phyloP scores from a whole-genome alignment of 805 yeast genomes.

The Yarrowia osloensis region DNA sequence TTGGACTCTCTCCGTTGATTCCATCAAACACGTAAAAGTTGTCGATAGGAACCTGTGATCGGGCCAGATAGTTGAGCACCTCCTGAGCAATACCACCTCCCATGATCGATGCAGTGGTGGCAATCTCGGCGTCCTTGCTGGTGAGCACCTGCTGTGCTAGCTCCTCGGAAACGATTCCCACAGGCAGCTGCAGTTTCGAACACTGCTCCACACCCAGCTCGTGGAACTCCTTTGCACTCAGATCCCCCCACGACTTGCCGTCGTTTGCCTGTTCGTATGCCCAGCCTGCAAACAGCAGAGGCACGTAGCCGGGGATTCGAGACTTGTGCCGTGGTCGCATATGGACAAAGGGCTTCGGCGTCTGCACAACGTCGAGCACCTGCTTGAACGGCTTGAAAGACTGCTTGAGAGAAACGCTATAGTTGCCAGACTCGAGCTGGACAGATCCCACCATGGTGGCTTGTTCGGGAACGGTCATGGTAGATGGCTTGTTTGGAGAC shows the following conservation, averaged over 20 bases:
- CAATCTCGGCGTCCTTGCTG: conserved; percentile 54
- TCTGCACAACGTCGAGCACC: background rate
- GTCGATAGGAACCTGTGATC: conserved; percentile 76
- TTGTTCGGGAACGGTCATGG: conserved; percentile 51
- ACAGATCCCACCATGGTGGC: background rate
- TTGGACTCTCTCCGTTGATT: conserved; percentile 68
- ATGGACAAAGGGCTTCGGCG: background rate
- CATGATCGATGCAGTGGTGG: conserved; percentile 83
- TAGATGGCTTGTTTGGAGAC: conserved; percentile 32
- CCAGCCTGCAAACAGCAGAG: conserved; percentile 8
- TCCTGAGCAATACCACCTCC: conserved; percentile 94
- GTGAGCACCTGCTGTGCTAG: conserved; percentile 41
- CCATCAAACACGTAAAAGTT: conserved; percentile 81
- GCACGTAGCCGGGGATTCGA: background rate
- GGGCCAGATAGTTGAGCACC: conserved; percentile 76
- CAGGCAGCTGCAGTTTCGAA: conserved; percentile 50
- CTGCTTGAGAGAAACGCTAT: background rate
- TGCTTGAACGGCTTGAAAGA: conserved; percentile 10
- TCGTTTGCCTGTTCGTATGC: background rate
- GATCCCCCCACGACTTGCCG: background rate
- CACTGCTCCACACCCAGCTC: background rate
- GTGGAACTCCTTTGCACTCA: background rate
- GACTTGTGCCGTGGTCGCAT: background rate
- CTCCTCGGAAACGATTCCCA: conserved; percentile 48
- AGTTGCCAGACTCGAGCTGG: background rate